Percentiles rank a stretch among this genome's conserved stretches.
These are phyloP conservation scores for Lotus japonicus DNA, from an alignment of 306 rosid species.

Conservation along the genomic window DNA sequence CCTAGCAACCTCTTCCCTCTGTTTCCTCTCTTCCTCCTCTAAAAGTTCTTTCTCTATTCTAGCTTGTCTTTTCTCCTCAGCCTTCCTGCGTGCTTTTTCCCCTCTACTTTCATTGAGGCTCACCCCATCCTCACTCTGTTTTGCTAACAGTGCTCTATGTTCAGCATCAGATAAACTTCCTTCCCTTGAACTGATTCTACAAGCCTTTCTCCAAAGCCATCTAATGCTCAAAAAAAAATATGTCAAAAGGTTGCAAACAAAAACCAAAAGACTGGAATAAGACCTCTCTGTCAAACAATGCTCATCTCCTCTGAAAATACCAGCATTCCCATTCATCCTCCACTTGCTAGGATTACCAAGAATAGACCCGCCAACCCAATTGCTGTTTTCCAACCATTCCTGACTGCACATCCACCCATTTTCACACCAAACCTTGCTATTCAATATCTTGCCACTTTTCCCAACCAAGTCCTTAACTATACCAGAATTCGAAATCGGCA, in stretches of 20 bases:
- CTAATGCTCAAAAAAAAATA: slow-evolving; percentile 74
- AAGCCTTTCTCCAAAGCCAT: slow-evolving; percentile 91
- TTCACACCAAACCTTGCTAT: slow-evolving; percentile 81
- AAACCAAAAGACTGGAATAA: slow-evolving; percentile 64
- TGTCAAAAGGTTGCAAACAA: slow-evolving; percentile 64
- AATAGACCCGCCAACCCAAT: slow-evolving; percentile 64
- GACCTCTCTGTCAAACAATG: slow-evolving; percentile 82
- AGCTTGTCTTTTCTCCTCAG: slow-evolving; percentile 93
- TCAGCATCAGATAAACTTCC: slow-evolving; percentile 69
- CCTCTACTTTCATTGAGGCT: slow-evolving; percentile 63
- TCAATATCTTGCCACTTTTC: slow-evolving; percentile 79
- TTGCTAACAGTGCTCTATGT: slow-evolving; percentile 50
- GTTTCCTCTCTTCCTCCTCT: slow-evolving; percentile 98
- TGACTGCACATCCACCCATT: slow-evolving; percentile 86
- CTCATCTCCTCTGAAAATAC: slow-evolving; percentile 62
- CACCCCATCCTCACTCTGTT: slow-evolving; percentile 64
- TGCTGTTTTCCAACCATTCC: slow-evolving; percentile 79
- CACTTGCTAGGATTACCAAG: slow-evolving; percentile 48
- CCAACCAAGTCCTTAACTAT: slow-evolving; percentile 78
- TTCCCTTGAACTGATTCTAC: slow-evolving; percentile 65
- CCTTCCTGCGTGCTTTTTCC: slow-evolving; percentile 86
- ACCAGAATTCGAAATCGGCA: slow-evolving; percentile 52
- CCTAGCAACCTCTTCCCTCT: slow-evolving; percentile 96
- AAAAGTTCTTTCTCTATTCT: slow-evolving; percentile 87
- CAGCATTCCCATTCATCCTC: slow-evolving; percentile 47